Conservation (phyloP, 768 basidiomycete genomes). For the Amanita pseudoporphyria region DNA sequence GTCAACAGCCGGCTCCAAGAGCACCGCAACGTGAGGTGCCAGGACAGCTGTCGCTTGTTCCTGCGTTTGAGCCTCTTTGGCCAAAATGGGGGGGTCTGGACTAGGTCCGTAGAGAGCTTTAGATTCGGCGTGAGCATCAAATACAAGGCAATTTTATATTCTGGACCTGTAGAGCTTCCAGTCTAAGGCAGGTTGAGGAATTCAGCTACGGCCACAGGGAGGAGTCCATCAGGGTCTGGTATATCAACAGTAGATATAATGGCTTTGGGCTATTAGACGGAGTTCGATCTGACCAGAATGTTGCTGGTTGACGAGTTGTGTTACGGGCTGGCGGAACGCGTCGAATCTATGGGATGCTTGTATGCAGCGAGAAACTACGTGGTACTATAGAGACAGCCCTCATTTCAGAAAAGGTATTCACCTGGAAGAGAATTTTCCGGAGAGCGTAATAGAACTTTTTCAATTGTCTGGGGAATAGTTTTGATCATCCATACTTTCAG, state of each 20-base stretch:
- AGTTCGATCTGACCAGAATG: constrained; percentile 41
- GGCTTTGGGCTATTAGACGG: constrained; percentile 38
- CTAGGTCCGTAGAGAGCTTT: constrained; percentile 30
- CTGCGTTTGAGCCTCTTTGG: no score
- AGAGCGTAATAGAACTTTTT: constrained; percentile 72
- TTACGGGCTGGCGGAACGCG: constrained; percentile 43
- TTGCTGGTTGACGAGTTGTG: constrained; percentile 55
- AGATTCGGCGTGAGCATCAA: constrained; percentile 57
- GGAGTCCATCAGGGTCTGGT: no score
- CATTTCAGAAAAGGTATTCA: constrained; percentile 36
- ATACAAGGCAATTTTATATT: constrained; percentile 77
- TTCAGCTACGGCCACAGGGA: no score
- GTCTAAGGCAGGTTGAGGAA: constrained; percentile 65
- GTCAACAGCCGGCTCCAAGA: constrained; percentile 30
- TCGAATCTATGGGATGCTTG: constrained; percentile 36
- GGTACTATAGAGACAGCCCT: constrained; percentile 29
- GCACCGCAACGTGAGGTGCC: constrained; percentile 44
- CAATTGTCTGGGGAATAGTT: constrained; percentile 58
- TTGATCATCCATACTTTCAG: no score
- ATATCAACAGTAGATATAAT: no score
- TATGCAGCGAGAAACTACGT: constrained; percentile 50
- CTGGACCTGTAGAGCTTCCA: constrained; percentile 81
- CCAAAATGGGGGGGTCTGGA: no score
- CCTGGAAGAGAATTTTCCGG: no score
- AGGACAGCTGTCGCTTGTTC: constrained; percentile 36